phyloP scores from a whole-genome alignment of 768 basidiomycete genomes.

The Coprinopsis strossmayeri region DNA sequence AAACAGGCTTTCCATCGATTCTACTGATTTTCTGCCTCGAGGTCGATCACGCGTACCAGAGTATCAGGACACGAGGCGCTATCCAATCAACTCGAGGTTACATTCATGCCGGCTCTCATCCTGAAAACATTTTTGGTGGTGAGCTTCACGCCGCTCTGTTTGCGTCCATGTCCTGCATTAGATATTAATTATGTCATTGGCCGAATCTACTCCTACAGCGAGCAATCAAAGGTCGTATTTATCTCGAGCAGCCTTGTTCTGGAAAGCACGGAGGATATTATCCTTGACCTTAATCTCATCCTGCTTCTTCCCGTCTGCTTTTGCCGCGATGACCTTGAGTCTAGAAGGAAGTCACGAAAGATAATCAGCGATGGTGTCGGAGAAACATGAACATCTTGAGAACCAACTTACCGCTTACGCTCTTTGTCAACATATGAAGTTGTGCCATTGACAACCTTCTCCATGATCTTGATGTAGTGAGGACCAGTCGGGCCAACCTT shows the following conservation, averaged over 20 bases:
- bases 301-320: conserved; percentile 65
- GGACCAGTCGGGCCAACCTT: conserved; percentile 45
- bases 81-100: conserved; percentile 13
- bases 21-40: conserved; percentile 2
- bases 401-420: conserved; percentile 68
- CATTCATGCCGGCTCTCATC: conserved; percentile 6
- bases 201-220: conserved; percentile 10
- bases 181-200: conserved; percentile 6
- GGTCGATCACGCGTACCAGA: conserved; percentile 17
- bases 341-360: conserved; percentile 2
- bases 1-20: background rate
- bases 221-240: conserved; percentile 37
- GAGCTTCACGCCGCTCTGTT: no score
- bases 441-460: conserved; percentile 67
- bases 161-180: background rate
- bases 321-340: conserved; percentile 65
- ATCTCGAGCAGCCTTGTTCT: conserved; percentile 30
- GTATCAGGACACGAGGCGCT: conserved; percentile 17
- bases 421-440: conserved; percentile 85
- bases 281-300: conserved; percentile 93
- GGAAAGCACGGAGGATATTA: conserved; percentile 75
- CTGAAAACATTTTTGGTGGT: conserved; percentile 8
- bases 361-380: conserved; percentile 6
- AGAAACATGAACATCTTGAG: conserved; percentile 13
- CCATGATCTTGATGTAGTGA: conserved; percentile 89